These are phyloP conservation scores for Candida vartiovaarae DNA, from an alignment of 805 yeast genomes.

Conservation along the genomic window DNA sequence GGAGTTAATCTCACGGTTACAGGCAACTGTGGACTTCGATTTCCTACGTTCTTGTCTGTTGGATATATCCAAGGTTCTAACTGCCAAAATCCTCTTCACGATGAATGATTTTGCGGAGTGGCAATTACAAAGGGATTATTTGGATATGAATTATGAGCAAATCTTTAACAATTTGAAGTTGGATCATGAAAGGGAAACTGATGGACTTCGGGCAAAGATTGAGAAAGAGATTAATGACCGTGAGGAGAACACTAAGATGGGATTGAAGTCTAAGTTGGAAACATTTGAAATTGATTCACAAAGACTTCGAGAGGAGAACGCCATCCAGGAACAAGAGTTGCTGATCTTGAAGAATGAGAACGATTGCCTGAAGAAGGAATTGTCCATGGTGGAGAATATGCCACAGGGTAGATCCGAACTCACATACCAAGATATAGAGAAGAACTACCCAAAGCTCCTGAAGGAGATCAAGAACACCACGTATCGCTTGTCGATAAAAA, in stretches of 20 bases:
- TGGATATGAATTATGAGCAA: constrained; percentile 8
- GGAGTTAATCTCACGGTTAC: constrained; percentile 1
- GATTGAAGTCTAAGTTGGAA: background rate
- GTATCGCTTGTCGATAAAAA: constrained; percentile 4
- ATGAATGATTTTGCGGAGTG: constrained; percentile 1
- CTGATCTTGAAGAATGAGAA: constrained; percentile 1
- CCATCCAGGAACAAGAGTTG: background rate
- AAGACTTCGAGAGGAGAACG: background rate
- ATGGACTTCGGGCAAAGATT: background rate
- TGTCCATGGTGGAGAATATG: background rate
- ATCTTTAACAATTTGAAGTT: background rate
- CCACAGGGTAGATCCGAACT: background rate
- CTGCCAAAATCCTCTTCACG: constrained; percentile 4
- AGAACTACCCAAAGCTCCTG: constrained; percentile 4
- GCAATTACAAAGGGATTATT: constrained; percentile 2
- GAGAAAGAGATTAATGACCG: constrained; percentile 1
- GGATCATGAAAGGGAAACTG: constrained; percentile 1
- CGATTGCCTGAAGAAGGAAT: constrained; percentile 1
- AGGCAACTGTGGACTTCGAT: background rate
- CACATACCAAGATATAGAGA: constrained; percentile 7
- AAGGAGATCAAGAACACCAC: constrained; percentile 2
- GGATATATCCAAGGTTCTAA: constrained; percentile 3
- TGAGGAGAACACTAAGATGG: background rate
- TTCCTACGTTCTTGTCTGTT: constrained; percentile 4
- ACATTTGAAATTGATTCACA: background rate